These are phyloP conservation scores for Phytopythium helicoides DNA, from an alignment of 352 stramenopile species.

Conservation along the genomic window DNA sequence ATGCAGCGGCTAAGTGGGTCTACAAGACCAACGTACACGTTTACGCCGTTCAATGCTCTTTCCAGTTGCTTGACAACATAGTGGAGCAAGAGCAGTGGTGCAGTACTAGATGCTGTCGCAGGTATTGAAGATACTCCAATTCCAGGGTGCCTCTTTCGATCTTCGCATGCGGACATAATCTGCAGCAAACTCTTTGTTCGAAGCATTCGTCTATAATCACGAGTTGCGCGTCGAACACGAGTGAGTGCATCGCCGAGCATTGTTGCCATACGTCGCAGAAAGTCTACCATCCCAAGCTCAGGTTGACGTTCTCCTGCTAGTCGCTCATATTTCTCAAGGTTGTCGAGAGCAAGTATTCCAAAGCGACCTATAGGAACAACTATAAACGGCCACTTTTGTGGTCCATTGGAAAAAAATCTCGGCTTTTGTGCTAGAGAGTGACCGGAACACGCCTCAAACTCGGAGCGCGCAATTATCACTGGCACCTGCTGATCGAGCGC, in stretches of 20 bases:
- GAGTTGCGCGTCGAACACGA: slow-evolving; percentile 6
- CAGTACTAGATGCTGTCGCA: neutral
- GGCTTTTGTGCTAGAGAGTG: slow-evolving; percentile 14
- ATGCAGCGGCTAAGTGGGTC: slow-evolving; percentile 50
- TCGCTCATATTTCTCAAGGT: slow-evolving; percentile 48
- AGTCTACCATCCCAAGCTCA: slow-evolving; percentile 78
- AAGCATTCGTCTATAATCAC: slow-evolving; percentile 1
- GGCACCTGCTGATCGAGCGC: slow-evolving; percentile 32
- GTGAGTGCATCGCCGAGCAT: slow-evolving; percentile 18
- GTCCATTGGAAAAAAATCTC: slow-evolving; percentile 36
- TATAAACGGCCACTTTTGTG: slow-evolving; percentile 60
- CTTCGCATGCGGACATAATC: slow-evolving; percentile 53
- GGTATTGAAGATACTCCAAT: neutral
- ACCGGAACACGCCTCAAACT: slow-evolving; percentile 1
- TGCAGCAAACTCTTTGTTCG: slow-evolving; percentile 33
- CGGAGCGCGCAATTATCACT: slow-evolving; percentile 33
- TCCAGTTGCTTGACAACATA: slow-evolving; percentile 51
- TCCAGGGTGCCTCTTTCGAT: slow-evolving; percentile 8
- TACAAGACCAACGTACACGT: slow-evolving; percentile 63
- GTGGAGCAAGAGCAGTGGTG: slow-evolving; percentile 39
- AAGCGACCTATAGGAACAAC: slow-evolving; percentile 43
- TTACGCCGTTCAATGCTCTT: slow-evolving; percentile 49
- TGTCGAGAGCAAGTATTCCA: slow-evolving; percentile 62
- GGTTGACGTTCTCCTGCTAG: slow-evolving; percentile 41
- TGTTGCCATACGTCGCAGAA: slow-evolving; percentile 38